A percentile compares a stretch with the other conserved stretches of the same genome.
Conservation (phyloP, 257 asterid species). For the Avicennia marina region DNA sequence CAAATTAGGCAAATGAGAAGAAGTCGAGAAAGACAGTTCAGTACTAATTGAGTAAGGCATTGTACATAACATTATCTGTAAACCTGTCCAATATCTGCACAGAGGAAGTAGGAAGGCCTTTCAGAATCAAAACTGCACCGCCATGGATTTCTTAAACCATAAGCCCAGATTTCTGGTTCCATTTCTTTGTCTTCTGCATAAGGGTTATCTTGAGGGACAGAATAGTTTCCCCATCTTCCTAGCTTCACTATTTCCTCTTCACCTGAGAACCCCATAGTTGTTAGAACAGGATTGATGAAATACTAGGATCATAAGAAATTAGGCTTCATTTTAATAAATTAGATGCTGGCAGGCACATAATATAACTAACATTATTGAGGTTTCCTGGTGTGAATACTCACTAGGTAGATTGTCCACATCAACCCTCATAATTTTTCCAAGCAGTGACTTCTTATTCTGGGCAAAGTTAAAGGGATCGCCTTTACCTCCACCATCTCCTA, state of each 20-base stretch:
- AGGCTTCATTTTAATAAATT: too few species aligned
- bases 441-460: slow-evolving; percentile 82
- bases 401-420: slow-evolving; percentile 73
- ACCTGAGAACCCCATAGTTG: too few species aligned
- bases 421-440: slow-evolving; percentile 81
- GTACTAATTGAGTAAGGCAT: background rate
- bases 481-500: slow-evolving; percentile 89
- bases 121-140: slow-evolving; percentile 91
- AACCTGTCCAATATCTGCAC: slow-evolving; percentile 88
- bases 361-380: too few species aligned
- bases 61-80: background rate
- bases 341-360: too few species aligned
- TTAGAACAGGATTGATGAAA: too few species aligned
- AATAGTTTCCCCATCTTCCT: slow-evolving; percentile 79
- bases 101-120: slow-evolving; percentile 79
- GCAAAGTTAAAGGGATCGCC: slow-evolving; percentile 79
- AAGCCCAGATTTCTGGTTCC: slow-evolving; percentile 79
- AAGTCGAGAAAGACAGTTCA: too few species aligned
- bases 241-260: slow-evolving; percentile 44
- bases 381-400: slow-evolving; percentile 30
- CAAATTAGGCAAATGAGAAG: too few species aligned
- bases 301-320: too few species aligned
- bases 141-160: slow-evolving; percentile 86
- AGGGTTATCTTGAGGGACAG: slow-evolving; percentile 76
- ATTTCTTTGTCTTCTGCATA: slow-evolving; percentile 47